Evolutionary conservation across 257 asterid species (phyloP).

Genomic region (Solanum etuberosum): DNA sequence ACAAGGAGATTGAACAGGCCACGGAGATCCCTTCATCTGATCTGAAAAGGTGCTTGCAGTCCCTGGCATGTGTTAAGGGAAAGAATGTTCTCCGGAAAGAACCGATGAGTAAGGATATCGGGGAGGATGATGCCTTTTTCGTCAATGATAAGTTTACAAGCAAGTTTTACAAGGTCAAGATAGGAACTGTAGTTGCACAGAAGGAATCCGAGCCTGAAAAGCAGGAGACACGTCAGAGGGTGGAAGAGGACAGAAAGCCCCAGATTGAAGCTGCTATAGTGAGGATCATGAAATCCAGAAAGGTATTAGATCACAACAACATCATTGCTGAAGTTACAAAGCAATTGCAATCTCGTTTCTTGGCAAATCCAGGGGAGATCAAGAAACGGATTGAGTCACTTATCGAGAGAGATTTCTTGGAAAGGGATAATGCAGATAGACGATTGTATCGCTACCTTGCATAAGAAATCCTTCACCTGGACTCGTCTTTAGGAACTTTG

Average conservation of each 20-base stretch:
- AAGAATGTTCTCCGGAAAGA: constrained; percentile 71
- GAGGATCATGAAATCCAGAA: constrained; percentile 79
- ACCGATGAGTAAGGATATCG: constrained; percentile 83
- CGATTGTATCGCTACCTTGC: constrained; percentile 62
- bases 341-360: constrained; percentile 74
- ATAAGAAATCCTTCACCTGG: constrained; percentile 10
- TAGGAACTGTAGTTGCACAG: constrained; percentile 84
- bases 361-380: constrained; percentile 76
- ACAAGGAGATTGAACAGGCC: constrained; percentile 72
- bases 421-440: constrained; percentile 64
- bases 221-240: constrained; percentile 86
- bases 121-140: constrained; percentile 50
- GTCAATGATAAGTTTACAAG: constrained; percentile 67
- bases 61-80: constrained; percentile 78
- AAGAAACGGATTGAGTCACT: constrained; percentile 79
- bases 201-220: constrained; percentile 89
- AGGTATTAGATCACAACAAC: constrained; percentile 77
- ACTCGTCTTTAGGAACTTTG: background rate
- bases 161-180: constrained; percentile 76
- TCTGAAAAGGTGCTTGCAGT: constrained; percentile 71
- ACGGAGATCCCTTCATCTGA: constrained; percentile 75
- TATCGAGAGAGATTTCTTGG: constrained; percentile 79
- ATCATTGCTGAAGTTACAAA: constrained; percentile 75
- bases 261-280: constrained; percentile 91
- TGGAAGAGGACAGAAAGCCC: constrained; percentile 88